These are phyloP conservation scores for Poa pratensis DNA, from an alignment of 176 grass and related monocot species.

Conservation along the genomic window DNA sequence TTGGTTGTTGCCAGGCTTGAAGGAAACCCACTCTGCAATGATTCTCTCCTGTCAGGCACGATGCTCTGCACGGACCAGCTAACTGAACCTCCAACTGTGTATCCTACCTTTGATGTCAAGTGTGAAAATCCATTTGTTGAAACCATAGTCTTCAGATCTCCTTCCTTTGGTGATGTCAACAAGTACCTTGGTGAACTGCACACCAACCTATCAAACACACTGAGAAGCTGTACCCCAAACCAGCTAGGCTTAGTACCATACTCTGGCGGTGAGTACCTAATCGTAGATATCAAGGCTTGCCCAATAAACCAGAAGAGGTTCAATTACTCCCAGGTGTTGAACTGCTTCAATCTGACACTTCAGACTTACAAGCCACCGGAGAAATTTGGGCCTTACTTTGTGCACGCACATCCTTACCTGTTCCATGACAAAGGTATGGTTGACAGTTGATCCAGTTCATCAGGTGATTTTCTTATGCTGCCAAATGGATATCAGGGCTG, in stretches of 20 bases:
- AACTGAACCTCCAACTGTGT: neutral
- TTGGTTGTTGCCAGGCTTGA: constrained; percentile 42
- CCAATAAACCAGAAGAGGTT: constrained; percentile 52
- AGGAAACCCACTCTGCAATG: constrained; percentile 69
- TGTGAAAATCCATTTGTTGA: constrained; percentile 72
- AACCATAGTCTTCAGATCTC: constrained; percentile 65
- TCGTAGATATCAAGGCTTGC: constrained; percentile 54
- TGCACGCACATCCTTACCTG: constrained; percentile 31
- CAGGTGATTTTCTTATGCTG: neutral
- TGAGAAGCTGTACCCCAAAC: constrained; percentile 25
- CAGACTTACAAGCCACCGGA: constrained; percentile 46
- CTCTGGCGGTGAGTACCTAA: constrained; percentile 20
- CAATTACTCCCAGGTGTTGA: constrained; percentile 49
- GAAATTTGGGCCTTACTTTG: constrained; percentile 64
- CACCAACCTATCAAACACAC: neutral
- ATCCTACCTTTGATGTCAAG: neutral
- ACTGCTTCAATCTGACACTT: constrained; percentile 60
- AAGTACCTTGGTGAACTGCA: neutral
- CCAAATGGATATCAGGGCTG: constrained; percentile 8
- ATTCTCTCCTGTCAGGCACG: constrained; percentile 40
- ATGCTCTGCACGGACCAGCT: constrained; percentile 32
- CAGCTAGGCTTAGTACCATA: constrained; percentile 17
- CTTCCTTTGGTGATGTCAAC: constrained; percentile 40
- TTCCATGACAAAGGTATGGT: constrained; percentile 44
- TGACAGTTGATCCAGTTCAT: neutral